Conservation (phyloP, 345 rosid genomes). For the Lenwebbia sp. region DNA sequence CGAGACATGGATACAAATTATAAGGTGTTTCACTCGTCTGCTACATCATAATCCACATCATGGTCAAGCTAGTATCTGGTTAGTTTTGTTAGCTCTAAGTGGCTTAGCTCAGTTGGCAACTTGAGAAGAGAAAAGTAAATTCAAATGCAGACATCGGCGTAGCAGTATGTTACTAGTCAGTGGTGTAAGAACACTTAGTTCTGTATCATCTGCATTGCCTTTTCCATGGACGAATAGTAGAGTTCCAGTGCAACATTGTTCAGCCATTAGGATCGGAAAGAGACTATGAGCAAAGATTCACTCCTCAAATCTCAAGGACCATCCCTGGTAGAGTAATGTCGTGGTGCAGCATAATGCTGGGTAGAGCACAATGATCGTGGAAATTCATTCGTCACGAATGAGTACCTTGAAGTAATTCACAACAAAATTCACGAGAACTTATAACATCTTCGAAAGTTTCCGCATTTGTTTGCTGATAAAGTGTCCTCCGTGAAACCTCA, state of each 20-base stretch:
- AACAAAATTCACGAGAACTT: neutral
- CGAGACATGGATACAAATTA: neutral
- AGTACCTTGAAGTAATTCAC: neutral
- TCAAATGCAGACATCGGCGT: neutral
- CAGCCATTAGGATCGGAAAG: neutral
- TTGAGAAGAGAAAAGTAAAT: neutral
- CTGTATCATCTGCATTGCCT: neutral
- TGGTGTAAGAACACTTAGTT: neutral
- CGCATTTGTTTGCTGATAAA: neutral
- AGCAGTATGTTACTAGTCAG: neutral
- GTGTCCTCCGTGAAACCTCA: neutral
- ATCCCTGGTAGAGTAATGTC: neutral
- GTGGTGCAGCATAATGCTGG: neutral
- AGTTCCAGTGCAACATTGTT: neutral
- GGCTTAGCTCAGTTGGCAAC: neutral
- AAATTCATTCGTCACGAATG: neutral
- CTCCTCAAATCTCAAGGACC: neutral
- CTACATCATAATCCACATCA: neutral
- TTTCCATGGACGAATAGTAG: neutral
- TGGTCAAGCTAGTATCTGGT: neutral
- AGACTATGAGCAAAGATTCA: neutral
- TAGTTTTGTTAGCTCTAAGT: neutral
- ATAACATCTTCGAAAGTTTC: neutral
- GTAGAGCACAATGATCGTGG: neutral
- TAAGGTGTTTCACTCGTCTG: neutral